Percentiles rank a stretch among this genome's conserved stretches.
Conservation (phyloP, 768 basidiomycete species). For the Suillus discolor region DNA sequence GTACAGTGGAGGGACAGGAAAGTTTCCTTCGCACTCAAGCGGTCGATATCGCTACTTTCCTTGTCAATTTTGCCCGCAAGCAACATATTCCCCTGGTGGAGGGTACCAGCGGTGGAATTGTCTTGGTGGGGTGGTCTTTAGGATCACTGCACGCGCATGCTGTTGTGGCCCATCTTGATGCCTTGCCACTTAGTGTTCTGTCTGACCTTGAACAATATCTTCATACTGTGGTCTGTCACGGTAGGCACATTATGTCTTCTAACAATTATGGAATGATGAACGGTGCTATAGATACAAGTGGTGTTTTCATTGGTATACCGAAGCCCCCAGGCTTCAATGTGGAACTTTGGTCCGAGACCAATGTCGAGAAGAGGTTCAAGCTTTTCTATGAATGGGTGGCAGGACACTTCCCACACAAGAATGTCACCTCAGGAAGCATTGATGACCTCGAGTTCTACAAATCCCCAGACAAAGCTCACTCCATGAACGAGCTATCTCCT, state of each 20-base stretch:
- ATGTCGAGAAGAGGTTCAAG: neutral
- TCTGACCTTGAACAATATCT: conserved; percentile 6
- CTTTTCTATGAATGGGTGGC: conserved; percentile 8
- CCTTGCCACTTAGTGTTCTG: conserved; percentile 7
- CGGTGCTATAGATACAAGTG: neutral
- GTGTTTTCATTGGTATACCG: neutral
- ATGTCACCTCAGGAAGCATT: conserved; percentile 4
- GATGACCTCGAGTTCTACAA: conserved; percentile 10
- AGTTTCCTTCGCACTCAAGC: conserved; percentile 8
- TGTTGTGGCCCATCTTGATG: conserved; percentile 11
- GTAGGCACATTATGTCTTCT: neutral
- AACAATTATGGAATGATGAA: neutral
- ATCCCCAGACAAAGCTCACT: neutral
- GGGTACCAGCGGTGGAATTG: conserved; percentile 8
- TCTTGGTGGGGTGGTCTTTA: conserved; percentile 15
- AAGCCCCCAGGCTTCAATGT: neutral
- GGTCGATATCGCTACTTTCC: conserved; percentile 12
- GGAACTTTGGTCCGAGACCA: neutral
- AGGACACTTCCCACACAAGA: conserved; percentile 3
- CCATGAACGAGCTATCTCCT: conserved; percentile 7
- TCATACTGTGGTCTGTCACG: conserved; percentile 13
- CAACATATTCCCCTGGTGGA: conserved; percentile 8
- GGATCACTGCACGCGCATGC: conserved; percentile 9
- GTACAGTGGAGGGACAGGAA: conserved; percentile 6
- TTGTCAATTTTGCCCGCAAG: conserved; percentile 9